A percentile compares a stretch with the other conserved stretches of the same genome.
Evolutionary conservation across 2,329 filamentous ascomycete genomes (phyloP).

Genomic region (Raffaelea ambrosiae): DNA sequence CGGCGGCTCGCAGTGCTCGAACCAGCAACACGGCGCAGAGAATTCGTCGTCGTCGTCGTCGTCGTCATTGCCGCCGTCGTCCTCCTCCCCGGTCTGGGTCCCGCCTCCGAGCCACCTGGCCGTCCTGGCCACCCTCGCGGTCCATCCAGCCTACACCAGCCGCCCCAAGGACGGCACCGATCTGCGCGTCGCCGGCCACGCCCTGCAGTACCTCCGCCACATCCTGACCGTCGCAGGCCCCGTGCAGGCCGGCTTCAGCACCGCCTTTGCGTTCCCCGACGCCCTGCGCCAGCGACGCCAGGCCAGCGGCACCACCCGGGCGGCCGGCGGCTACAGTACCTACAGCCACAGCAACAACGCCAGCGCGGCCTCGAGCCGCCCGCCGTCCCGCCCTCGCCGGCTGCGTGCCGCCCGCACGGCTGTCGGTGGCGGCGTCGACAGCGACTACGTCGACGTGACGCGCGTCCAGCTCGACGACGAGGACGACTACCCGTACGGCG

Average conservation of each 20-base stretch:
- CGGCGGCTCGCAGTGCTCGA: slow-evolving; percentile 26
- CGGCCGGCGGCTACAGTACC: neutral
- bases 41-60: slow-evolving; percentile 11
- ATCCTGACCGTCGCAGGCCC: slow-evolving; percentile 59
- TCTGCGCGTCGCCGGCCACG: slow-evolving; percentile 53
- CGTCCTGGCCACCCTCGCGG: slow-evolving; percentile 69
- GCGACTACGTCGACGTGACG: slow-evolving; percentile 10
- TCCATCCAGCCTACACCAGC: slow-evolving; percentile 74
- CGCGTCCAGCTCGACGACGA: slow-evolving; percentile 3
- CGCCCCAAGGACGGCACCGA: slow-evolving; percentile 55
- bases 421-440: slow-evolving; percentile 14
- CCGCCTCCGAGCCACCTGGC: slow-evolving; percentile 68
- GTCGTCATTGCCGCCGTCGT: neutral
- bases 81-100: slow-evolving; percentile 43
- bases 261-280: slow-evolving; percentile 60
- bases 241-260: slow-evolving; percentile 57
- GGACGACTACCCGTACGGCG: neutral
- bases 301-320: neutral
- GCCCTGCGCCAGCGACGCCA: neutral
- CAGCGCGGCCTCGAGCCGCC: too few species aligned
- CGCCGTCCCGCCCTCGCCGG: slow-evolving; percentile 1
- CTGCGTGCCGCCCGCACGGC: slow-evolving; percentile 10
- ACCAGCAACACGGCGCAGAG: slow-evolving; percentile 5
- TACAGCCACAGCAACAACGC: too few species aligned
- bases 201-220: slow-evolving; percentile 62